Base-by-base conservation (phyloP, 116 monocot species). In the Dioscorea cayenensis region DNA sequence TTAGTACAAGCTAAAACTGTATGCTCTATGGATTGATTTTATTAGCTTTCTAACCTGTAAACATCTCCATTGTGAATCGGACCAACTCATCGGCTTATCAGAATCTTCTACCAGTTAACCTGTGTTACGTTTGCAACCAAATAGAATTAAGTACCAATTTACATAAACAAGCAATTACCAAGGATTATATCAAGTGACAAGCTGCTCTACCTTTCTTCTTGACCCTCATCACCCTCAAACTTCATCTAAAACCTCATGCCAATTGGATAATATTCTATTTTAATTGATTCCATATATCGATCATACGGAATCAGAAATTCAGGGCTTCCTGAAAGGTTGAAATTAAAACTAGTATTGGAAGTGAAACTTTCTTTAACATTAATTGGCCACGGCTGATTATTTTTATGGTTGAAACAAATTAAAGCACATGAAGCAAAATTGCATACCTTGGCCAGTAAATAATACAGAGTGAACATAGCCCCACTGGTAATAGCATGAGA, bases 201-300 rank as follows among this genome's bases (percentile, higher is more conserved):
- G 62, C 21, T 48, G 28, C 28, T 51, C 49, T 29, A 80, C 84
- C 80, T 84, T 69, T 73, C 67, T 65, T 84, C 84, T 25, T 72
- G 76, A 28, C 75, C 55, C 22, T 84, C 84, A 27, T 84, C 84
- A 14, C 77, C 80, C 72, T 84, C 84, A 73, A 80, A 84, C 38
- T 73, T 76, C 84, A 80, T 84, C 49, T 66, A 67, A 55, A 84
- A 80, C 28, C 84, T 73, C 80, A 74, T 80, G 17, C 84, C 84
- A 28, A 84, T 63, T 20, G 73, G 66, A 36, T 71, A 49, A n/a
- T n/a, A n/a, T 9, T 76, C 76, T 1, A 32, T 70, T 23, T 78
- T 77, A 23, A 73, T 36, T 17, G 79, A 70, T 60, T 84, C 80
- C 66, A 77, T n/a, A 36, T 84, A 84, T 51, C 71, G 74, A 74